Percentiles rank a stretch among this genome's conserved stretches.
phyloP scores from a whole-genome alignment of 2,329 filamentous ascomycete genomes.

The Penicillium sp. region DNA sequence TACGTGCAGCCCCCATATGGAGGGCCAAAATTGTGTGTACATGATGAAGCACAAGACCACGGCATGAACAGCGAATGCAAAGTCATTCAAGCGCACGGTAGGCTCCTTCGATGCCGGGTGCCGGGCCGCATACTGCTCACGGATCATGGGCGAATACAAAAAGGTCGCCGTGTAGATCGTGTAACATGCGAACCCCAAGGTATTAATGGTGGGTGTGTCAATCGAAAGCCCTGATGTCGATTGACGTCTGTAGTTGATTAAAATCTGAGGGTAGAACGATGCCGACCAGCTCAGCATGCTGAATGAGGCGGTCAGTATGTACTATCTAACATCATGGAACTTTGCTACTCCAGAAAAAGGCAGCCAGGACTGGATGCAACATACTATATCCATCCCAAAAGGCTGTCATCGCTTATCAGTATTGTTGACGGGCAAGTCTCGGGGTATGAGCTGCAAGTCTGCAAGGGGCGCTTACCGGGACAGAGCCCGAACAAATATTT shows the following conservation, averaged over 20 bases:
- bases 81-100: slow-evolving; percentile 85
- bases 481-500: slow-evolving; percentile 39
- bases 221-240: slow-evolving; percentile 82
- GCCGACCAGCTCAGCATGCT: slow-evolving; percentile 72
- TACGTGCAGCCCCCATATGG: slow-evolving; percentile 72
- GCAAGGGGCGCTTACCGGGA: slow-evolving; percentile 37
- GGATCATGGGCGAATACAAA: slow-evolving; percentile 74
- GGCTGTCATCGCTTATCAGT: slow-evolving; percentile 43
- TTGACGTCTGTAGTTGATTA: slow-evolving; percentile 73
- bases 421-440: neutral
- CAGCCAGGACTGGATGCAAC: slow-evolving; percentile 11
- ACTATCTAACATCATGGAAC: neutral
- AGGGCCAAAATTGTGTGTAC: slow-evolving; percentile 72
- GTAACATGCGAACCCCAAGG: slow-evolving; percentile 65
- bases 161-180: slow-evolving; percentile 71
- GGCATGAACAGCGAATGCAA: slow-evolving; percentile 82
- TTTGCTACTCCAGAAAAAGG: neutral
- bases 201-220: slow-evolving; percentile 76
- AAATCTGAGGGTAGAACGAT: slow-evolving; percentile 88
- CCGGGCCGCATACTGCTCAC: slow-evolving; percentile 77
- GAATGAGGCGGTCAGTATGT: neutral
- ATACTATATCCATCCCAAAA: slow-evolving; percentile 73
- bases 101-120: slow-evolving; percentile 71
- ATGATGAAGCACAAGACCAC: slow-evolving; percentile 68
- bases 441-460: neutral